Evolutionary conservation across 306 rosid species (phyloP).

Genomic region (Senna siamea): DNA sequence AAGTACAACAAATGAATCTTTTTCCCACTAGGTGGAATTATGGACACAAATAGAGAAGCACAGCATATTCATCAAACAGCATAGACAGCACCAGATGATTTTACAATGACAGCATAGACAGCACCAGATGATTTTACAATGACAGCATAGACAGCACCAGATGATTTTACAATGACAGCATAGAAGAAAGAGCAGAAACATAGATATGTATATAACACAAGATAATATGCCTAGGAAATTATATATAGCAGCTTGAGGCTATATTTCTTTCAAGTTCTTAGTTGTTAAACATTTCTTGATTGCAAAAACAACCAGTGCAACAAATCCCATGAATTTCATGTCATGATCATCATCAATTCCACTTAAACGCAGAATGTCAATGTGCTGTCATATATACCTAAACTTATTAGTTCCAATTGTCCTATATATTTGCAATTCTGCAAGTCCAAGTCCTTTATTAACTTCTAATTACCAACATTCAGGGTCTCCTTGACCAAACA

Average conservation of each 20-base stretch:
- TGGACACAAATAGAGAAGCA: background rate
- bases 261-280: conserved; percentile 17
- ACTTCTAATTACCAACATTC: too few species aligned
- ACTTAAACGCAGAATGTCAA: background rate
- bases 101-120: too few species aligned
- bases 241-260: conserved; percentile 8
- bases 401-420: background rate
- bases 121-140: too few species aligned
- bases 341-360: background rate
- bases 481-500: background rate
- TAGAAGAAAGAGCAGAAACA: conserved; percentile 14
- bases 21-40: too few species aligned
- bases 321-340: conserved; percentile 10
- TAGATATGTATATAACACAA: background rate
- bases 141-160: too few species aligned
- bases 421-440: background rate
- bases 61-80: conserved; percentile 17
- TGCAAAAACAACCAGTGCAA: background rate
- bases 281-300: background rate
- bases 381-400: background rate
- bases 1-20: too few species aligned
- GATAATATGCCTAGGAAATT: background rate
- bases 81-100: background rate
- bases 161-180: background rate
- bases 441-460: background rate